Evolutionary conservation across 129 eudicot species (phyloP).

Genomic region (Artemisia tridentata): DNA sequence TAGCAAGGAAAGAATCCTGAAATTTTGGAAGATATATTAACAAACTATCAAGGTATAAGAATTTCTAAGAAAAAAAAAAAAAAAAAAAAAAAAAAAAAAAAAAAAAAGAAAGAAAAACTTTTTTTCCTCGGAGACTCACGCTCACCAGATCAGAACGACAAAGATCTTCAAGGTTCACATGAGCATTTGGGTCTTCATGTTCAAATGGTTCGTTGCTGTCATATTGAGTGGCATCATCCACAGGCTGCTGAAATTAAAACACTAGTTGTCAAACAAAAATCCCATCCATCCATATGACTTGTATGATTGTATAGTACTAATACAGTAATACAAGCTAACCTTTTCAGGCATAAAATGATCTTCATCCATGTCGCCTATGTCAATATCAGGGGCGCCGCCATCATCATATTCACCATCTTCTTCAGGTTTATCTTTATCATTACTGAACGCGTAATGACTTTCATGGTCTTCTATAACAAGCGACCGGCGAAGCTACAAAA

Average conservation of each 20-base stretch:
- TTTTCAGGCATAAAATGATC: conserved; percentile 41
- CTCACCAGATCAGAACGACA: conserved; percentile 85
- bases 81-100: not conserved
- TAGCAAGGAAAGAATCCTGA: conserved; percentile 82
- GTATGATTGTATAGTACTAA: not conserved
- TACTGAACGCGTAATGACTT: conserved; percentile 27
- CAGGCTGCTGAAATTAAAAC: conserved; percentile 42
- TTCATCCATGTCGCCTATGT: conserved; percentile 67
- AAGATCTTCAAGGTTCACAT: conserved; percentile 86
- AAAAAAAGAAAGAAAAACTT: not conserved
- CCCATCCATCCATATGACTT: not conserved
- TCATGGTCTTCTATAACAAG: conserved; percentile 49
- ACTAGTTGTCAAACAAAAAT: conserved; percentile 13
- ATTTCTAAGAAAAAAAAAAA: not conserved
- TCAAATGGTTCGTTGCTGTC: conserved; percentile 37
- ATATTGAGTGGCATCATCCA: conserved; percentile 33
- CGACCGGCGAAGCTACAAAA: conserved; percentile 84
- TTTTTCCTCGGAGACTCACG: conserved; percentile 30
- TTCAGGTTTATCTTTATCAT: conserved; percentile 30
- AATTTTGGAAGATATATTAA: conserved; percentile 3
- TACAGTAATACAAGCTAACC: conserved; percentile 32
- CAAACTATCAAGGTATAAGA: not conserved
- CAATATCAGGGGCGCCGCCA: conserved; percentile 48
- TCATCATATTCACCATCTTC: conserved; percentile 60
- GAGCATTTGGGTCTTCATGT: conserved; percentile 50